Evolutionary conservation across 495 filamentous ascomycete species (phyloP), one percentile per base, ranked within the genome.

Genomic region (Sphaerosporella brunnea): DNA sequence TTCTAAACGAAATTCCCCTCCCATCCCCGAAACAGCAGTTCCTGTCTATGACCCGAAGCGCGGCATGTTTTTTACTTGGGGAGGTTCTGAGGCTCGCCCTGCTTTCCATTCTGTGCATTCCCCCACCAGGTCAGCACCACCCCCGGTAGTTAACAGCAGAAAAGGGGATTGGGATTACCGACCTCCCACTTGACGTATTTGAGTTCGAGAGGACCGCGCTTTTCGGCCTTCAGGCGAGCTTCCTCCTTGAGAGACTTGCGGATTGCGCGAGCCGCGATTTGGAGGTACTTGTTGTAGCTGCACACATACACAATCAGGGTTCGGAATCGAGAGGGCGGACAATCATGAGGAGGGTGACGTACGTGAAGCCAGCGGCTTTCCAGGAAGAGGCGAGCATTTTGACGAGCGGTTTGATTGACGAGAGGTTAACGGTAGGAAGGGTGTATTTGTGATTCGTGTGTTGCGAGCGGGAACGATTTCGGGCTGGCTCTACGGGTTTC

Each of bases 321-420:
- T 48, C 48, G 45, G 30, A 20, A 30, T 11, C 41, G 23, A 24
- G 46, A 18, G 5, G 48, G 15, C n/a, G 39, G 21, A 41, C 4
- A 23, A 13, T 19, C 35, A 36, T 23, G 37, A 19, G n/a, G n/a
- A 28, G 39, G 38, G 4, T 15, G 23, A 37, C 81, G 66, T 79
- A 96, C 92, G 80, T 93, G 60, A 96, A 71, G 70, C 92, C 90
- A 63, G 90, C 80, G 61, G 86, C 75, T 81, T 95, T 96, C 92
- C 92, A 99, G 63, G 86, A 96, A 62, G 86, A 83, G 69, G 85
- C 88, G 66, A 83, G 75, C 90, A 97, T 97, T 72, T 77, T 85
- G 79, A n/a, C n/a, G n/a, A n/a, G n/a, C n/a, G n/a, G n/a, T n/a
- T n/a, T n/a, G n/a, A n/a, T n/a, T n/a, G n/a, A n/a, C n/a, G n/a